A percentile compares a stretch with the other conserved stretches of the same genome.
Conservation (phyloP, 257 asterid genomes). For the Nicotiana sylvestris region DNA sequence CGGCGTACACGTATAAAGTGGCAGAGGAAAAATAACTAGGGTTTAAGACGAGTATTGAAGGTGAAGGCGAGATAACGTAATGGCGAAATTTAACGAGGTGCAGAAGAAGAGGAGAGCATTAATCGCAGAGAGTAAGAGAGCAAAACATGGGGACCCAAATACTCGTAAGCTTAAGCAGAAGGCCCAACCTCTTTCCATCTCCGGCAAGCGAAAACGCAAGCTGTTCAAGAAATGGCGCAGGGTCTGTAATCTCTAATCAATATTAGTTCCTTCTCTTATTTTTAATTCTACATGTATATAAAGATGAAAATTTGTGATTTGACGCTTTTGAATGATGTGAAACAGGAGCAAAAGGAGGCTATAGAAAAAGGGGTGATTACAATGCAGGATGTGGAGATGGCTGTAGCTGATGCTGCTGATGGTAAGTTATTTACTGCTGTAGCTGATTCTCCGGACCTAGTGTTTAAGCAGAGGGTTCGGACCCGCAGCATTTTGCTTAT, state of each 20-base stretch:
- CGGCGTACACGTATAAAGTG: background rate
- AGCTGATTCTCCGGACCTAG: background rate
- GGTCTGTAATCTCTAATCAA: constrained; percentile 31
- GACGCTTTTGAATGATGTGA: background rate
- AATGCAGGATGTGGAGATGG: constrained; percentile 83
- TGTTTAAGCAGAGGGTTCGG: background rate
- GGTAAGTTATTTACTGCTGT: background rate
- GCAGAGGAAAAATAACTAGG: background rate
- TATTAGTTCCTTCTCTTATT: background rate
- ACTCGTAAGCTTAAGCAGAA: constrained; percentile 56
- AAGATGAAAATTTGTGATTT: background rate
- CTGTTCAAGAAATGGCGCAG: constrained; percentile 74
- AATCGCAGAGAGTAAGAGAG: constrained; percentile 49
- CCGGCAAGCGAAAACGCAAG: constrained; percentile 93
- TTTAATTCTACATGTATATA: background rate
- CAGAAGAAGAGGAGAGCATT: constrained; percentile 71
- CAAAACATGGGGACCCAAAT: constrained; percentile 48
- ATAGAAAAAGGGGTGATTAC: constrained; percentile 56
- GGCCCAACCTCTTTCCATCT: constrained; percentile 46
- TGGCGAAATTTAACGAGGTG: constrained; percentile 70
- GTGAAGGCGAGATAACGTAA: constrained; percentile 7
- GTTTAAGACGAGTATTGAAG: background rate
- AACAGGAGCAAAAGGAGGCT: constrained; percentile 79
- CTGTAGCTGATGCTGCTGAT: constrained; percentile 44
- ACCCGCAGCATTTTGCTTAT: background rate